Evolutionary conservation across 331 rosid genomes (phyloP), one percentile per base, ranked within the genome.

Genomic region (Saraca asoca): DNA sequence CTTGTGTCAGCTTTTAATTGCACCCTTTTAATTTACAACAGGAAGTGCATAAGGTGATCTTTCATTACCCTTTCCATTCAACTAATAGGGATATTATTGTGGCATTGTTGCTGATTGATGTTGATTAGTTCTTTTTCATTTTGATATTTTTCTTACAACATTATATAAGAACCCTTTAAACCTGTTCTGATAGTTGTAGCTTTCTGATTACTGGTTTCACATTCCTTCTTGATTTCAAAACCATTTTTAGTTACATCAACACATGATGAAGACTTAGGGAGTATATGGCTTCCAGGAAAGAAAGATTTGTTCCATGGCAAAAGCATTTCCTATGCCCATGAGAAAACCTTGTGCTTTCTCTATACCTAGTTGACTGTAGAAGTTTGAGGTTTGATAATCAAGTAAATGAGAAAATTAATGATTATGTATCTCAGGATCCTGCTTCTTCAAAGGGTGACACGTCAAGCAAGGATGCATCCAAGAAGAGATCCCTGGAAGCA

Each of bases 401-500:
- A 50, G 41, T 16, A 43, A 64, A 48, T 75, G 39, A 66, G 51
- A 49, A 41, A 52, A 73, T 78, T 39, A 55, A 54, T 62, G 43
- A 45, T 34, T 58, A 64, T 53, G 29, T 17, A 15, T 71, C 49
- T 53, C 82, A 89, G 98, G 88, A 72, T 54, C 96, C 86, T 56
- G 74, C 83, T 56, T 74, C 84, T 78, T 76, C 74, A 4, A 58
- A 61, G 63, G 83, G 79, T 37, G 79, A 73, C 71, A 75, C 80
- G 46, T 79, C 85, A 58, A 75, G 35, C 58, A 73, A 56, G 77
- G 91, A 80, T 57, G 79, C 68, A 49, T 72, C 82, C 14, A 87
- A 72, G 73, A 85, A 87, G 85, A 93, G 91, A 78, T 56, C 85
- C 48, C 58, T 64, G 53, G 81, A 19, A 69, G 71, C 56, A 49